Evolutionary conservation across 1,139 yeast genomes (phyloP).

Genomic region (Scheffersomyces titani): DNA sequence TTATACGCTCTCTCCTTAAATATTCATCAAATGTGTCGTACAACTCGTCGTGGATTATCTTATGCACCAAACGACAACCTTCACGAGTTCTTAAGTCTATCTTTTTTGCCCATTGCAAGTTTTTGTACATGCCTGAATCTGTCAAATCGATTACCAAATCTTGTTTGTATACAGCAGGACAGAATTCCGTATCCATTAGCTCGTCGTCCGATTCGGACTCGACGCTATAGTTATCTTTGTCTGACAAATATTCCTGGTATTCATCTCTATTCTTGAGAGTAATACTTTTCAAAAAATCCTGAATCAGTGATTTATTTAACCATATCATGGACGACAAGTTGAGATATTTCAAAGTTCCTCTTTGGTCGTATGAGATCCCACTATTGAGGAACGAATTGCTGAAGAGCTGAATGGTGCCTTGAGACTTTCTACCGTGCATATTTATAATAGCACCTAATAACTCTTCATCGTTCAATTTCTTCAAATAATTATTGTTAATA

Average conservation of each 20-base stretch:
- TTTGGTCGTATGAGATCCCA: constrained; percentile 2
- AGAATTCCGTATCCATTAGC: not conserved
- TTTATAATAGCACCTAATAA: constrained; percentile 33
- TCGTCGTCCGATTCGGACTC: constrained; percentile 6
- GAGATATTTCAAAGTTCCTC: constrained; percentile 27
- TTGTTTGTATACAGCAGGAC: constrained; percentile 11
- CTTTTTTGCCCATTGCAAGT: constrained; percentile 53
- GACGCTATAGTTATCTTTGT: constrained; percentile 4
- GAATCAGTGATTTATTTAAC: constrained; percentile 46
- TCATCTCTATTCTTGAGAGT: constrained; percentile 3
- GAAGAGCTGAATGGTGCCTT: not conserved
- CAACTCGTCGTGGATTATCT: constrained; percentile 35
- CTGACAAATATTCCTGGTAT: constrained; percentile 13
- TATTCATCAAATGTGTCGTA: constrained; percentile 31
- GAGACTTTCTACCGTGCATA: constrained; percentile 10
- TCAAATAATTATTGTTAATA: constrained; percentile 33
- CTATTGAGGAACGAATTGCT: not conserved
- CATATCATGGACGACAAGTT: constrained; percentile 53
- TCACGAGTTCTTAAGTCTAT: constrained; percentile 30
- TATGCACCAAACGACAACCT: constrained; percentile 33
- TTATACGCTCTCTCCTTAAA: constrained; percentile 31
- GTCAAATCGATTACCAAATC: constrained; percentile 45
- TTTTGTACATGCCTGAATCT: constrained; percentile 61
- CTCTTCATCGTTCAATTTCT: constrained; percentile 37
- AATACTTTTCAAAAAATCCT: constrained; percentile 26